These are phyloP conservation scores for Aspergillus awamori DNA, from an alignment of 2,329 filamentous ascomycete genomes.

Conservation along the genomic window DNA sequence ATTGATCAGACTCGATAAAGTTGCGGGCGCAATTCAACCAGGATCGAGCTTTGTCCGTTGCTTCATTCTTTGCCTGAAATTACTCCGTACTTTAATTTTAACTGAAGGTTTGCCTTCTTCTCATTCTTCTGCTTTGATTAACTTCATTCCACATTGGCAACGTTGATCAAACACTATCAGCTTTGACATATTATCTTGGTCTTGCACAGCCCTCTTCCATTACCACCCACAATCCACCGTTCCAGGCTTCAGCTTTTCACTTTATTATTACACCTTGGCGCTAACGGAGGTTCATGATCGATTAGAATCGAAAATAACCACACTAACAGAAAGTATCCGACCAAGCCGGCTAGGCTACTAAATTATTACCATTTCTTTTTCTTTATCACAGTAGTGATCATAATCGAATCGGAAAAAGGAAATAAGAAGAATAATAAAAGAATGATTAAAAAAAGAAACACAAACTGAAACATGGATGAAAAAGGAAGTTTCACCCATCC, in stretches of 20 bases:
- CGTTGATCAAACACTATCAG: too few relatives aligned
- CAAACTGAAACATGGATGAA: too few relatives aligned
- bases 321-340: neutral
- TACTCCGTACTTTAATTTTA: neutral
- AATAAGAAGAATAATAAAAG: neutral
- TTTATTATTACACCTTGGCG: neutral
- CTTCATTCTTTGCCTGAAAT: slow-evolving; percentile 11
- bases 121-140: too few relatives aligned
- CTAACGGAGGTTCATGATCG: neutral
- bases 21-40: slow-evolving; percentile 17
- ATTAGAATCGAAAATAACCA: neutral
- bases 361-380: neutral
- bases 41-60: slow-evolving; percentile 21
- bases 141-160: too few relatives aligned
- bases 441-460: neutral
- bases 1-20: slow-evolving; percentile 20
- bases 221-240: too few relatives aligned
- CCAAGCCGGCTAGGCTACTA: neutral
- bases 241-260: neutral
- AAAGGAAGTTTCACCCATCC: too few relatives aligned
- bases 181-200: neutral
- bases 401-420: neutral
- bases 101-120: slow-evolving; percentile 9
- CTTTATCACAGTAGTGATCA: too few relatives aligned
- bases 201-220: neutral